Evolutionary conservation across 2,329 filamentous ascomycete species (phyloP).

Genomic region (Penicillium thymicola): DNA sequence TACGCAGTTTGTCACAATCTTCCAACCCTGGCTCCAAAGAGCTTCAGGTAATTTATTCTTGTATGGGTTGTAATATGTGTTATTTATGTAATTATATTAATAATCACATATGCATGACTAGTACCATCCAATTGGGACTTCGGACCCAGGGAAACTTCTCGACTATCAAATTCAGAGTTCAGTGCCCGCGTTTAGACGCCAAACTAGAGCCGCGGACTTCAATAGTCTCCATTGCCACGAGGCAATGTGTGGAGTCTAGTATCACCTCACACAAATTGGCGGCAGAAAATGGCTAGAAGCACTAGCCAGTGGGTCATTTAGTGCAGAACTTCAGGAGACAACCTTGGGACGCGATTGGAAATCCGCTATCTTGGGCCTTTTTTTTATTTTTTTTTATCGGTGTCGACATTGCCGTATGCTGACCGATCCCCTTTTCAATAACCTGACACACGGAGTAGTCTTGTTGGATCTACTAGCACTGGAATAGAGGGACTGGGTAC

Average conservation of each 20-base stretch:
- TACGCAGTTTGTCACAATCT: neutral
- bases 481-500: too few relatives aligned
- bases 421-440: neutral
- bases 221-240: constrained; percentile 15
- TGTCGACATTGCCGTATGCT: neutral
- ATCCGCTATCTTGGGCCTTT: neutral
- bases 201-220: neutral
- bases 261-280: neutral
- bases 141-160: neutral
- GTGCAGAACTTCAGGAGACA: constrained; percentile 19
- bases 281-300: constrained; percentile 26
- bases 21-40: neutral
- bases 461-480: neutral
- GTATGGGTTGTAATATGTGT: neutral
- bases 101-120: neutral
- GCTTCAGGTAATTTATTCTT: neutral
- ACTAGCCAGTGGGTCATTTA: constrained; percentile 28
- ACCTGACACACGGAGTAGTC: neutral
- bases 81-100: neutral
- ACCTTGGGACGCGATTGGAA: constrained; percentile 5
- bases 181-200: neutral
- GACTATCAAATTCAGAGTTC: neutral
- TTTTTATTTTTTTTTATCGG: neutral
- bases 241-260: constrained; percentile 1
- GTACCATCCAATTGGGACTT: too few relatives aligned